phyloP scores from a whole-genome alignment of 1,139 yeast genomes.

The Hansenula sp. region DNA sequence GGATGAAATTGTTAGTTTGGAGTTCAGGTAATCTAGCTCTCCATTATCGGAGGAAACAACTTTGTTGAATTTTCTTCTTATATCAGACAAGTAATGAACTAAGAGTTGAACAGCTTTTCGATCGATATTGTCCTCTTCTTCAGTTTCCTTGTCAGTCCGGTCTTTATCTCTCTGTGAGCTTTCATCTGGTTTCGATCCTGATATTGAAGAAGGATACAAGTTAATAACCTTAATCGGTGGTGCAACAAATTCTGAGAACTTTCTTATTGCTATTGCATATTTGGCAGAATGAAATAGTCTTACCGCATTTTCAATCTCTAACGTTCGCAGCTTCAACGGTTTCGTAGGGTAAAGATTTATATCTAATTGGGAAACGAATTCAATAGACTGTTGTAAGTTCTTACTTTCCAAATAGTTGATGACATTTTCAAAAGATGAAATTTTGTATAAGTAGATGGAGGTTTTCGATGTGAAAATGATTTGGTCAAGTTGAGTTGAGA shows the following conservation, averaged over 20 bases:
- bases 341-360: constrained; percentile 29
- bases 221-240: constrained; percentile 49
- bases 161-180: background rate
- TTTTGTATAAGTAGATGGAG: constrained; percentile 31
- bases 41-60: constrained; percentile 17
- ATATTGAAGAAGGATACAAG: constrained; percentile 37
- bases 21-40: constrained; percentile 21
- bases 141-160: constrained; percentile 5
- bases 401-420: constrained; percentile 32
- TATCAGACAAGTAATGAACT: constrained; percentile 51
- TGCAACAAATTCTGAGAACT: constrained; percentile 52
- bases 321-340: constrained; percentile 35
- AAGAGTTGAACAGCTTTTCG: constrained; percentile 45
- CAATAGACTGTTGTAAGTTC: constrained; percentile 37
- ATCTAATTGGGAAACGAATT: constrained; percentile 31
- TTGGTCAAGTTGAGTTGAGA: background rate
- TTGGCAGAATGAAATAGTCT: constrained; percentile 29
- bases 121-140: constrained; percentile 22
- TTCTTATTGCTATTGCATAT: constrained; percentile 36
- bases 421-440: constrained; percentile 36
- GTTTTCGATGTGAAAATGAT: constrained; percentile 20
- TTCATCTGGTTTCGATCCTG: constrained; percentile 14
- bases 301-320: constrained; percentile 40
- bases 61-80: constrained; percentile 41
- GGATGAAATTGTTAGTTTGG: constrained; percentile 15